Base-by-base conservation (phyloP, 768 basidiomycete species). In the Nidula microcarpa region DNA sequence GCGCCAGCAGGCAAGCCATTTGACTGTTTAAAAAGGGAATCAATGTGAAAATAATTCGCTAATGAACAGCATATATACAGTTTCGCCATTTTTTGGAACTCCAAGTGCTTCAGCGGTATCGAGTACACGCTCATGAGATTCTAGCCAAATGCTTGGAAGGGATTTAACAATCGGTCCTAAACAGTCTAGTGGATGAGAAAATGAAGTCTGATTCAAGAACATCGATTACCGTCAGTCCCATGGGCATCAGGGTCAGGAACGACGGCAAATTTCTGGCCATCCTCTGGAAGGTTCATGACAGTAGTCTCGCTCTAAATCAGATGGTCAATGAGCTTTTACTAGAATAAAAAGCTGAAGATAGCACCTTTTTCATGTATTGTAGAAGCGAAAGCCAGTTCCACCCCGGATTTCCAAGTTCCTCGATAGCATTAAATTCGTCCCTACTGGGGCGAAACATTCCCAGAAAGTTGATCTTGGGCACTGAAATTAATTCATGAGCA, bases 331-430 rank as follows among this genome's bases (percentile, higher is more conserved):
- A 30, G 23, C n/a, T 30, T 30, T 30, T 2, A 30, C 23, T 30
- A 4, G 23, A 30, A 30, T 30, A 30, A 30, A 30, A 30, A 30
- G 23, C 23, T 30, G 3, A 30, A 30, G 3, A 30, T 30, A 30
- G 33, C 47, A 58, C 58, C 53, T 61, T 55, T 48, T 62, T 57
- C 54, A 63, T 61, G 34, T 55, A 57, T 18, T 48, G 45, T 18
- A 57, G 54, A 37, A 63, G 44, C 16, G 8, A 46, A 18, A 52
- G 48, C 60, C 60, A 63, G 32, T 60, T 63, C 62, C 62, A 63
- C 2, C 57, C 58, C 11, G 47, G 9, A 44, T 59, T 61, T 33
- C 53, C 55, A 44, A 61, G 49, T 9, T 32, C 39, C 48, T 60
- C 56, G 17, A 53, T 47, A 1, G 53, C 54, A 44, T 62, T 54